Base-by-base conservation (phyloP, 352 stramenopile species). In the Pythium aristosporum region DNA sequence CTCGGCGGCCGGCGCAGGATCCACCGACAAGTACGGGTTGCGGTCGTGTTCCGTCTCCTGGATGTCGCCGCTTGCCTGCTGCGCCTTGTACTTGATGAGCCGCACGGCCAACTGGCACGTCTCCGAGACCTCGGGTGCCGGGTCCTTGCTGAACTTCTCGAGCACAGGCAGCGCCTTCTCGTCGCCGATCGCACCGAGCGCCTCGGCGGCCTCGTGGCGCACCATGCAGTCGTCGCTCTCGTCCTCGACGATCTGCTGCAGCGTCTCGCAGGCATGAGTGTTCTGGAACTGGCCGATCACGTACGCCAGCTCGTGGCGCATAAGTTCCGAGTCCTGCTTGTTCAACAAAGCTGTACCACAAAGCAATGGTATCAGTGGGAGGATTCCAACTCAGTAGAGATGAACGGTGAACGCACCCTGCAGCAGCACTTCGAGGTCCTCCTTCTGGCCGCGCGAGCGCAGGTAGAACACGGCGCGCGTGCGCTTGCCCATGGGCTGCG, bases 281-380 rank as follows among this genome's bases (percentile, higher is more conserved):
- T 98, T 80, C 74, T 98, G 89, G 75, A 99, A 96, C 76, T 99
- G 97, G 44, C 97, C 97, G 34, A 99, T 92, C 11, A 99, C 96
- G 77, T 99, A 99, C 10, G 97, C 97, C 39, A 99, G 74, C 76
- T 99, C 97, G 82, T 99, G 97, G 53, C 97, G 86, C 68, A 99
- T 93, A 36, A 99, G 80, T 51, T 97, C 89, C 69, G 87, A 98
- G 69, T 97, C 92, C 43, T 80, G 65, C 71, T 89, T 89, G 67
- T 97, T 96, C 47, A 64, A 9, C 20, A 98, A 69, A 20, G 92
- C 92, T 80, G 50, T 28, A 61, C 2, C n/a, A 34, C 2, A 5
- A 46, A 15, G 32, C 9, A 21, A 46, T 4, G 28, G 12, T 59
- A 2, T 57, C 16, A 44, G 9, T 50, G 34, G 34, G 34, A 13